Conservation (phyloP, 306 rosid species). For the Hippophae rhamnoides region DNA sequence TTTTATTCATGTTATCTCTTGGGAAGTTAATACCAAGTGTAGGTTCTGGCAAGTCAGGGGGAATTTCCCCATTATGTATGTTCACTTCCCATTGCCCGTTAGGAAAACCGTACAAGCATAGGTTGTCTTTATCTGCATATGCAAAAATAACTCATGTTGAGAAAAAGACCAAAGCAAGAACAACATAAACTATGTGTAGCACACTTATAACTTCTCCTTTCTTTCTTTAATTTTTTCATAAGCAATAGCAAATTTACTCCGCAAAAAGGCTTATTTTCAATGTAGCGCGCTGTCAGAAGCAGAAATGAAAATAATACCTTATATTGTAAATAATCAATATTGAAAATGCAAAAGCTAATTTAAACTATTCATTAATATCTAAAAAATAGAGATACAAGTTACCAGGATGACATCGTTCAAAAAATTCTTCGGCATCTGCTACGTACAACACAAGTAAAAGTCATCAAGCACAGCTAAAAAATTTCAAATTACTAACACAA, state of each 20-base stretch:
- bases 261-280: not conserved
- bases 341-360: not conserved
- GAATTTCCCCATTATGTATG: slow-evolving; percentile 94
- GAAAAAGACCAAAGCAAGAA: slow-evolving; percentile 12
- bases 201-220: not conserved
- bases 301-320: not conserved
- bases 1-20: slow-evolving; percentile 87
- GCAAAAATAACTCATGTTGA: not conserved
- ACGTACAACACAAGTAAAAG: slow-evolving; percentile 15
- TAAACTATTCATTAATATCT: not conserved
- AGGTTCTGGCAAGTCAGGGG: slow-evolving; percentile 94
- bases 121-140: slow-evolving; percentile 74
- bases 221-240: too few species aligned
- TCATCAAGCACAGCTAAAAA: slow-evolving; percentile 7
- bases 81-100: slow-evolving; percentile 95
- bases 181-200: slow-evolving; percentile 6
- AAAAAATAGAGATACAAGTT: slow-evolving; percentile 3
- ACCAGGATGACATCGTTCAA: slow-evolving; percentile 85
- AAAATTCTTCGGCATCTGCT: slow-evolving; percentile 85
- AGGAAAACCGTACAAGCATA: slow-evolving; percentile 76
- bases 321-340: not conserved
- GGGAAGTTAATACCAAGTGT: slow-evolving; percentile 92
- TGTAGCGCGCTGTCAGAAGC: not conserved
- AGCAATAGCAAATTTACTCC: too few species aligned
- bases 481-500: too few species aligned